These are phyloP conservation scores for Gnomoniopsis smithogilvyi DNA, from an alignment of 2,329 filamentous ascomycete species.

Conservation along the genomic window DNA sequence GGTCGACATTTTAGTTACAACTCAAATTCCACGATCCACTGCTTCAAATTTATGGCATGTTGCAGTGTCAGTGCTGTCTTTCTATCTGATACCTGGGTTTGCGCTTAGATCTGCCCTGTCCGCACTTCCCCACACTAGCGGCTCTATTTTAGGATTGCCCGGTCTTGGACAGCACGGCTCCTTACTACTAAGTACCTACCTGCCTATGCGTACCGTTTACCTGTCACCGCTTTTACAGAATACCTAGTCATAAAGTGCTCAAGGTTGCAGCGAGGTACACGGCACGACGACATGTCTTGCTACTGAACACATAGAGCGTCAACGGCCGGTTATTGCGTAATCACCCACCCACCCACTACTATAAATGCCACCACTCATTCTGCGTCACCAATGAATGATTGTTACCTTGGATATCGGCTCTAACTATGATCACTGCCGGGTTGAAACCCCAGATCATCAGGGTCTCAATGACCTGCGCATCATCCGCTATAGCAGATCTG, in stretches of 20 bases:
- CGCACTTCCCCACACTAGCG: neutral
- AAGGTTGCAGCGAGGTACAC: too few species aligned
- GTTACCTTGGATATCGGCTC: neutral
- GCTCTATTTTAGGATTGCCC: too few species aligned
- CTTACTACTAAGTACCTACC: too few species aligned
- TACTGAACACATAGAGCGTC: too few species aligned
- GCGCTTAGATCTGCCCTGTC: neutral
- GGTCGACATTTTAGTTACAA: neutral
- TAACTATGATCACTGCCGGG: constrained; percentile 2
- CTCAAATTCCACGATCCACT: neutral
- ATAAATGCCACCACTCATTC: neutral
- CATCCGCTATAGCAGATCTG: neutral
- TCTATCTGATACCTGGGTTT: constrained; percentile 7
- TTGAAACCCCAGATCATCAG: neutral
- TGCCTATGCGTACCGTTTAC: too few species aligned
- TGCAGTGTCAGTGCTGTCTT: neutral
- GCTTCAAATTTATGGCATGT: neutral
- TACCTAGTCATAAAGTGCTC: too few species aligned
- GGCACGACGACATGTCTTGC: too few species aligned
- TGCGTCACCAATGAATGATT: neutral
- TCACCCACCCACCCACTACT: neutral
- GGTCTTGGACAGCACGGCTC: too few species aligned
- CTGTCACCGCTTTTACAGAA: too few species aligned
- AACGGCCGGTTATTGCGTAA: too few species aligned
- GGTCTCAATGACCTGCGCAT: neutral